Conservation (phyloP, 176 grass and related monocot genomes). For the Oryza glumipatula region DNA sequence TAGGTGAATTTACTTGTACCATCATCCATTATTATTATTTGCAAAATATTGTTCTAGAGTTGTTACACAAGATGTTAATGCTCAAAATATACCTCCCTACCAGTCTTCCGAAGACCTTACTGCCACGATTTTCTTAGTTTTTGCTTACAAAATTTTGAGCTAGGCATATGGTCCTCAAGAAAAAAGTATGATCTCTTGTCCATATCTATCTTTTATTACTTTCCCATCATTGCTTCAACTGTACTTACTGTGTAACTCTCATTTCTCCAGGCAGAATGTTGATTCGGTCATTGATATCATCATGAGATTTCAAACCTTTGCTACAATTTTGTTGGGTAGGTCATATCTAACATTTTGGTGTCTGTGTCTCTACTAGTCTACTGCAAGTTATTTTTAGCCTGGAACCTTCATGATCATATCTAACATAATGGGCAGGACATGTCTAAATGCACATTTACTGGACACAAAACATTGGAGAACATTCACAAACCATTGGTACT, state of each 20-base stretch:
- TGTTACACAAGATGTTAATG: slow-evolving; percentile 35
- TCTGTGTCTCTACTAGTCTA: background rate
- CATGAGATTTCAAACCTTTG: slow-evolving; percentile 60
- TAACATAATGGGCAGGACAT: slow-evolving; percentile 50
- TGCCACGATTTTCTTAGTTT: slow-evolving; percentile 81
- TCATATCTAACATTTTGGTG: slow-evolving; percentile 9
- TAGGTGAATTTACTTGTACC: slow-evolving; percentile 58
- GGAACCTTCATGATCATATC: slow-evolving; percentile 38
- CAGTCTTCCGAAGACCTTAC: slow-evolving; percentile 81
- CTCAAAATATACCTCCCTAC: slow-evolving; percentile 17
- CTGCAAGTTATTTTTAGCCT: slow-evolving; percentile 31
- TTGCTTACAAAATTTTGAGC: slow-evolving; percentile 65
- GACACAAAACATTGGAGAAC: slow-evolving; percentile 72
- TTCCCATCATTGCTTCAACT: slow-evolving; percentile 24
- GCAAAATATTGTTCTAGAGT: slow-evolving; percentile 14
- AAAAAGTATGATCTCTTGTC: slow-evolving; percentile 52
- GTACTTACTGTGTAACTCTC: slow-evolving; percentile 44
- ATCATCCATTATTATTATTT: slow-evolving; percentile 34
- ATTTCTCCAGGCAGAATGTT: slow-evolving; percentile 68
- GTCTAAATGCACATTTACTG: slow-evolving; percentile 85
- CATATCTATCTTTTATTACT: slow-evolving; percentile 30
- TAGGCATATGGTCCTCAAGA: slow-evolving; percentile 85
- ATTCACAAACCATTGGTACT: slow-evolving; percentile 68
- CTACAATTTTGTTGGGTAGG: slow-evolving; percentile 92
- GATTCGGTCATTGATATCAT: slow-evolving; percentile 54